A percentile compares a stretch with the other conserved stretches of the same genome.
These are phyloP conservation scores for Reticulomyxa filosa DNA, from an alignment of 78 protist species.

Conservation along the genomic window DNA sequence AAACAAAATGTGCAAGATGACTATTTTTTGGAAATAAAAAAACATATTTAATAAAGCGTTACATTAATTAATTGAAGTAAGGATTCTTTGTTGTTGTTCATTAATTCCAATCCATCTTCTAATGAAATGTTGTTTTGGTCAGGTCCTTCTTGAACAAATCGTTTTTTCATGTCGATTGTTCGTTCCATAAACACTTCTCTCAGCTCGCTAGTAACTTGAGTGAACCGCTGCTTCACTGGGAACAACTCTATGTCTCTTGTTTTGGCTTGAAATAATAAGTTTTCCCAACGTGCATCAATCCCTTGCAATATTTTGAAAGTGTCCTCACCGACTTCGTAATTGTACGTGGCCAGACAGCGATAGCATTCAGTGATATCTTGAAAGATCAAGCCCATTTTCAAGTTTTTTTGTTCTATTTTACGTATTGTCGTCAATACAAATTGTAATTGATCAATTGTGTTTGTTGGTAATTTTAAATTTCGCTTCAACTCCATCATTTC, in stretches of 20 bases:
- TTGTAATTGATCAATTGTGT: slow-evolving; percentile 42
- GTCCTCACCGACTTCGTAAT: background rate
- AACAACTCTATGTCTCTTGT: slow-evolving; percentile 13
- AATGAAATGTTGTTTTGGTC: slow-evolving; percentile 20
- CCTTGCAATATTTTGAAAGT: background rate
- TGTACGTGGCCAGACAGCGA: slow-evolving; percentile 29
- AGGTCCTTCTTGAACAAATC: slow-evolving; percentile 16
- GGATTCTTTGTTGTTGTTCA: slow-evolving; percentile 15
- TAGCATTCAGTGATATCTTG: slow-evolving; percentile 24
- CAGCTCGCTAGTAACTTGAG: slow-evolving; percentile 16
- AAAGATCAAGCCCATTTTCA: slow-evolving; percentile 29
- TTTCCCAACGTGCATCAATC: slow-evolving; percentile 7
- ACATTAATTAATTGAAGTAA: no score
- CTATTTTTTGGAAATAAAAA: no score
- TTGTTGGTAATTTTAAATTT: slow-evolving; percentile 21
- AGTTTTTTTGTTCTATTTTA: background rate
- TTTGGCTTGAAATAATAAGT: background rate
- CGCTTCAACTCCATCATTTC: slow-evolving; percentile 1
- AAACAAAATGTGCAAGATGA: no score
- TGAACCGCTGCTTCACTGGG: slow-evolving; percentile 27
- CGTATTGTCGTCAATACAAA: slow-evolving; percentile 26
- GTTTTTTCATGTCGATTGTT: background rate
- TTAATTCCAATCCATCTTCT: slow-evolving; percentile 29
- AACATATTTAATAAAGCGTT: no score
- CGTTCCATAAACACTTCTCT: slow-evolving; percentile 6